A percentile compares a stretch with the other conserved stretches of the same genome.
These are phyloP conservation scores for Fusarium keratoplasticum DNA, from an alignment of 2,329 filamentous ascomycete genomes.

Conservation along the genomic window DNA sequence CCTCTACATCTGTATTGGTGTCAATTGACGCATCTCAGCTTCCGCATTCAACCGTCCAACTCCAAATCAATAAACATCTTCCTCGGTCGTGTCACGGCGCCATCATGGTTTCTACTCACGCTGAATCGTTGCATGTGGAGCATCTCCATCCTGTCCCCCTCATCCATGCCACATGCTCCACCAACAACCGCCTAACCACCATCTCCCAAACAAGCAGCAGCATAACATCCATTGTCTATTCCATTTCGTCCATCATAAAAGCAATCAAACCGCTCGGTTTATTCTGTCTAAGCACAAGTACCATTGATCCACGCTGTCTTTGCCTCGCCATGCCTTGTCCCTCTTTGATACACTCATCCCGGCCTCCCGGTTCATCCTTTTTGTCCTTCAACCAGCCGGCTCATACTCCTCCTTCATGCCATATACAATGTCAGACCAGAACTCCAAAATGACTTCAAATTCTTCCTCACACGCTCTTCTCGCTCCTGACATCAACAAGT, in stretches of 20 bases:
- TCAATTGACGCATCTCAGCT: neutral
- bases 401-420: conserved; percentile 29
- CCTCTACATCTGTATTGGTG: neutral
- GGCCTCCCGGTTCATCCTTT: conserved; percentile 14
- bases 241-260: neutral
- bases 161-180: neutral
- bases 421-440: conserved; percentile 34
- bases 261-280: neutral
- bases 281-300: conserved; percentile 6
- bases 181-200: neutral
- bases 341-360: conserved; percentile 12
- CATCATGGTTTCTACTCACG: conserved; percentile 28
- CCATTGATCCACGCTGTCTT: conserved; percentile 10
- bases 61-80: neutral
- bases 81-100: neutral
- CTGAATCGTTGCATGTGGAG: conserved; percentile 24
- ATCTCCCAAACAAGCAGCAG: neutral
- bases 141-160: neutral
- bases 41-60: neutral
- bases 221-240: conserved; percentile 5
- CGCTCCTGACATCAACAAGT: neutral
- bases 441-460: conserved; percentile 25
- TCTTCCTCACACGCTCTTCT: conserved; percentile 5
- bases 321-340: conserved; percentile 5
- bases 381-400: conserved; percentile 8